Percentiles rank a stretch among this genome's conserved stretches.
These are phyloP conservation scores for Rhodotorula sp. DNA, from an alignment of 1,284 basidiomycete genomes.

Conservation along the genomic window DNA sequence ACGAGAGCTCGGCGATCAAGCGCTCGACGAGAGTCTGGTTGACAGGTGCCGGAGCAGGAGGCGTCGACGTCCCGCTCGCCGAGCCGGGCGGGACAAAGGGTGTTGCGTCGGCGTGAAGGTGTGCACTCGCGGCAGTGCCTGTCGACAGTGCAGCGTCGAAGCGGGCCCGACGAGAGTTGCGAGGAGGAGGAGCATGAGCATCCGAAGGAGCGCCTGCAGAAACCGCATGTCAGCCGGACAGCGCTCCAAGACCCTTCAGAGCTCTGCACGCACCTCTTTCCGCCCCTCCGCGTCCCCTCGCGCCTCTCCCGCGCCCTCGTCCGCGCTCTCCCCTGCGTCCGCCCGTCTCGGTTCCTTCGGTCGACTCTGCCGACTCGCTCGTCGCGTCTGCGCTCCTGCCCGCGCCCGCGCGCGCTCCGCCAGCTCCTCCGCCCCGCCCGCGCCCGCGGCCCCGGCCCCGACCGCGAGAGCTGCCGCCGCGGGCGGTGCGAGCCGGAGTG, in stretches of 20 bases:
- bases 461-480: neutral
- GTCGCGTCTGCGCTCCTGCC: neutral
- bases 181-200: neutral
- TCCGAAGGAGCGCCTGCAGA: neutral
- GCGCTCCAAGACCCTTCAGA: neutral
- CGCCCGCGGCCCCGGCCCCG: neutral
- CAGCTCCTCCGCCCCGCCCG: neutral
- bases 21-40: constrained; percentile 43
- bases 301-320: neutral
- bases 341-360: neutral
- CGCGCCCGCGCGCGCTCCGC: neutral
- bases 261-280: neutral
- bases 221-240: neutral
- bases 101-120: constrained; percentile 23
- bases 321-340: neutral
- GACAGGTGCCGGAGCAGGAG: constrained; percentile 12
- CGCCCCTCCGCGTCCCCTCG: neutral
- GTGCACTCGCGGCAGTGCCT: neutral
- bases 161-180: constrained; percentile 8
- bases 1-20: constrained; percentile 40
- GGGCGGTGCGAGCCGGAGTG: neutral
- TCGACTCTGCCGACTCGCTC: neutral
- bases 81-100: constrained; percentile 17
- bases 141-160: constrained; percentile 31
- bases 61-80: neutral